phyloP scores from a whole-genome alignment of 805 yeast genomes.

The Nakazawaea ambrosiae region DNA sequence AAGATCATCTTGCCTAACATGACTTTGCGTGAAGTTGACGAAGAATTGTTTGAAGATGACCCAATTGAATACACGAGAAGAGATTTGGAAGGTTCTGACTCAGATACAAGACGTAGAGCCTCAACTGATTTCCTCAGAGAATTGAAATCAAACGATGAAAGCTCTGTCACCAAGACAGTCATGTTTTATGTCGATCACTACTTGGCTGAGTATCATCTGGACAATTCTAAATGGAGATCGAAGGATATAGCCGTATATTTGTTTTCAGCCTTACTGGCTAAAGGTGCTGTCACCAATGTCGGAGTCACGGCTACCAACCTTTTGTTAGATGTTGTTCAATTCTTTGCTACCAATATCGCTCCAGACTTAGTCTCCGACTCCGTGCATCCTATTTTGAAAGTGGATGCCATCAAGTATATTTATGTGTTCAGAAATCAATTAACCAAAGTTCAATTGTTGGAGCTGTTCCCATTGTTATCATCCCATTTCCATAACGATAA shows the following conservation, averaged over 20 bases:
- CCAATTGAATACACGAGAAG: constrained; percentile 90
- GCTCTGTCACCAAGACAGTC: constrained; percentile 65
- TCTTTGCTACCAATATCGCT: constrained; percentile 76
- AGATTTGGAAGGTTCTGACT: constrained; percentile 92
- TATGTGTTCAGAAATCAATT: constrained; percentile 88
- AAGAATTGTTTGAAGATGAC: constrained; percentile 93
- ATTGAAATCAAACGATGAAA: constrained; percentile 71
- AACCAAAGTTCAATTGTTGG: constrained; percentile 73
- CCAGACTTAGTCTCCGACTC: constrained; percentile 60
- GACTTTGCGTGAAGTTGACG: constrained; percentile 77
- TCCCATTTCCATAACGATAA: constrained; percentile 57
- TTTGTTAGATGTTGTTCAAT: constrained; percentile 77
- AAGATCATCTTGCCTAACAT: constrained; percentile 87
- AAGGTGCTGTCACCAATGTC: constrained; percentile 77
- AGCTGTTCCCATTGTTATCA: constrained; percentile 74
- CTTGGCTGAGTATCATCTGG: constrained; percentile 42
- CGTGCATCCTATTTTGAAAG: constrained; percentile 72
- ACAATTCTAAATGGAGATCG: constrained; percentile 61
- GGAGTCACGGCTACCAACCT: constrained; percentile 87
- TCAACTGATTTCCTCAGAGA: constrained; percentile 91
- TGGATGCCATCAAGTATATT: constrained; percentile 89
- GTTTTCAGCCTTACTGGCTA: constrained; percentile 85
- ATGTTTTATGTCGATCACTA: constrained; percentile 66
- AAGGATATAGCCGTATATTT: constrained; percentile 84
- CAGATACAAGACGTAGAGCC: constrained; percentile 86